These are phyloP conservation scores for Hypoxylon fuscum DNA, from an alignment of 495 filamentous ascomycete species.

Conservation along the genomic window DNA sequence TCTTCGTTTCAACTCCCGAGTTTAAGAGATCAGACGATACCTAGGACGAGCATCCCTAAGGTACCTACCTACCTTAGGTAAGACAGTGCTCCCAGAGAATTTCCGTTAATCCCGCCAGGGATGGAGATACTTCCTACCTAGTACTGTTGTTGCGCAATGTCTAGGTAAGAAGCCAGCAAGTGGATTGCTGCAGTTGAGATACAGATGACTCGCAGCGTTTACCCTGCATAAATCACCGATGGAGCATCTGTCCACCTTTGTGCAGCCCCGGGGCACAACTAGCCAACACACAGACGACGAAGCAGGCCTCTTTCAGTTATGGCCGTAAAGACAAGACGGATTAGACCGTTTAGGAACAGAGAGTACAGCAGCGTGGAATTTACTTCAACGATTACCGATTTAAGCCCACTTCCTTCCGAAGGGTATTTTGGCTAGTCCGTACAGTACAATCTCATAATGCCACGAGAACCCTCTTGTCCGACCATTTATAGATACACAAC, in stretches of 20 bases:
- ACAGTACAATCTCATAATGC: constrained; percentile 31
- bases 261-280: neutral
- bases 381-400: constrained; percentile 6
- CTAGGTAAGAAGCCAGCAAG: neutral
- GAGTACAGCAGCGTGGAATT: neutral
- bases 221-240: neutral
- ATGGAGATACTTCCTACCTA: too few relatives aligned
- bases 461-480: constrained; percentile 6
- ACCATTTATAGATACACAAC: constrained; percentile 10
- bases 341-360: neutral
- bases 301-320: too few relatives aligned
- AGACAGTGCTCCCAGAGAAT: constrained; percentile 8
- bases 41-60: neutral
- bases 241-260: neutral
- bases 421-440: constrained; percentile 9
- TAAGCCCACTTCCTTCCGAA: constrained; percentile 4
- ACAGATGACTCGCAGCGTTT: neutral
- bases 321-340: too few relatives aligned
- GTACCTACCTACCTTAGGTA: too few relatives aligned
- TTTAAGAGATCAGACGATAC: neutral
- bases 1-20: constrained; percentile 11
- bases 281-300: too few relatives aligned
- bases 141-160: constrained; percentile 11
- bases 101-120: constrained; percentile 9
- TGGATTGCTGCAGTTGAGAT: neutral